Base-by-base conservation (phyloP, 2,329 filamentous ascomycete genomes). In the Cordyceps cicadae region DNA sequence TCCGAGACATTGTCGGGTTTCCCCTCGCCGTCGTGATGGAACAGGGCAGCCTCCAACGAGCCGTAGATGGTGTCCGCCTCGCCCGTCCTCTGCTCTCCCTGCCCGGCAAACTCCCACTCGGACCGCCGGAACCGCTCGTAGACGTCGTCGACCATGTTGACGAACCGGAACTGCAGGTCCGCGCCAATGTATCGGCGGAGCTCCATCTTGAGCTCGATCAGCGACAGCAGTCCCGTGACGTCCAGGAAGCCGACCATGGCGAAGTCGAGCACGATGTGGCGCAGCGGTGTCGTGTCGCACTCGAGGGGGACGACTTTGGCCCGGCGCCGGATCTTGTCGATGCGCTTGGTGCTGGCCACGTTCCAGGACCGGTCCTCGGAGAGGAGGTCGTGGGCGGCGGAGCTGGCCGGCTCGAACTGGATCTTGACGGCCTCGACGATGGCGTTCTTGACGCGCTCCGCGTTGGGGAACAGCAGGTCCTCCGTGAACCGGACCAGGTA, bases 401-500 rank as follows among this genome's bases (percentile, higher is more conserved):
- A 76, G 62, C 75, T 73, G 0, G 76, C 79, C n/a, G 70, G 69
- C n/a, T 71, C 66, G 21, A 67, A 72, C 26, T 67, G 67, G 1
- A 72, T 64, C 63, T 81, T 77, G 43, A 84, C 68, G 1, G 73
- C 71, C 63, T 85, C 80, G 17, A 84, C 70, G 19, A 81, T 76
- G 8, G 73, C 70, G 2, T 70, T 74, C 53, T 81, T 83, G 62
- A 79, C 70, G 46, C 77, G 72, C 60, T 82, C 81, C 2, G 83
- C 82, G 66, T 87, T 87, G 63, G 79, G 80, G 72, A 86, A 87
- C 70, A 86, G 81, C 41, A 87, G 72, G 1, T 80, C 78, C 61
- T 84, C 80, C 41, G 76, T 78, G 69, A 85, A 83, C 4, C 75
- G 75, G 67, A 87, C 82, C 41, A 87, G 72, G 34, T 80, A 81